Evolutionary conservation across 1,139 yeast species (phyloP).

Genomic region (Yamadazyma spencermartinsiae): DNA sequence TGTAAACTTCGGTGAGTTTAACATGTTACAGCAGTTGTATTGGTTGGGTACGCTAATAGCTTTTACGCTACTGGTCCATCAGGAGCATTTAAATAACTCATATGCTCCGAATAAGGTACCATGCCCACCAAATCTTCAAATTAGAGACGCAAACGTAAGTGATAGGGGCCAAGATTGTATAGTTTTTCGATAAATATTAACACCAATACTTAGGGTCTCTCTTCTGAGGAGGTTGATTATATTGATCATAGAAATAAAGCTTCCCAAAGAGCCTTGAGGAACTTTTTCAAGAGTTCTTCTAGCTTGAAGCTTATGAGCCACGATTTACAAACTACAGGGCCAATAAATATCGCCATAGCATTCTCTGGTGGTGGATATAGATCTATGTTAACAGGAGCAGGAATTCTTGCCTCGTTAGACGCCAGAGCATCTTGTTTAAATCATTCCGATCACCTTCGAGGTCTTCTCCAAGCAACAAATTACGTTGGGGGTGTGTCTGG

Average conservation of each 20-base stretch:
- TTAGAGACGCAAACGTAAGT: slow-evolving; percentile 42
- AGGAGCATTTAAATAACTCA: no score
- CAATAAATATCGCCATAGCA: slow-evolving; percentile 52
- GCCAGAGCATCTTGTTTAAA: slow-evolving; percentile 34
- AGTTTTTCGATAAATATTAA: no score
- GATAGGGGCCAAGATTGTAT: not conserved
- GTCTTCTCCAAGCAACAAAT: slow-evolving; percentile 52
- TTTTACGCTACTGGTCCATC: no score
- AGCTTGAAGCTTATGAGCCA: no score
- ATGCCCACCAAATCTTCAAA: slow-evolving; percentile 40
- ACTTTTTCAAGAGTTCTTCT: slow-evolving; percentile 38
- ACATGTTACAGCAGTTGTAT: no score
- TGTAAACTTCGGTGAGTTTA: no score
- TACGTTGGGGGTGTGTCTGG: slow-evolving; percentile 71
- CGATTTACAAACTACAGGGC: slow-evolving; percentile 20
- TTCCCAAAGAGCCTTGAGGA: slow-evolving; percentile 31
- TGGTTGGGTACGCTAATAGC: no score
- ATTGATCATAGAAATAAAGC: slow-evolving; percentile 30
- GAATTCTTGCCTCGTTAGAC: slow-evolving; percentile 57
- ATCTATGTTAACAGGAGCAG: slow-evolving; percentile 68
- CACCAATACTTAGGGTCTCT: slow-evolving; percentile 19
- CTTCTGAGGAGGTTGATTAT: slow-evolving; percentile 38
- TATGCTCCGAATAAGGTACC: not conserved
- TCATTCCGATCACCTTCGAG: slow-evolving; percentile 36
- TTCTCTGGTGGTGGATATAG: slow-evolving; percentile 77